These are phyloP conservation scores for Penicillium turbatum DNA, from an alignment of 495 filamentous ascomycete genomes.

Conservation along the genomic window DNA sequence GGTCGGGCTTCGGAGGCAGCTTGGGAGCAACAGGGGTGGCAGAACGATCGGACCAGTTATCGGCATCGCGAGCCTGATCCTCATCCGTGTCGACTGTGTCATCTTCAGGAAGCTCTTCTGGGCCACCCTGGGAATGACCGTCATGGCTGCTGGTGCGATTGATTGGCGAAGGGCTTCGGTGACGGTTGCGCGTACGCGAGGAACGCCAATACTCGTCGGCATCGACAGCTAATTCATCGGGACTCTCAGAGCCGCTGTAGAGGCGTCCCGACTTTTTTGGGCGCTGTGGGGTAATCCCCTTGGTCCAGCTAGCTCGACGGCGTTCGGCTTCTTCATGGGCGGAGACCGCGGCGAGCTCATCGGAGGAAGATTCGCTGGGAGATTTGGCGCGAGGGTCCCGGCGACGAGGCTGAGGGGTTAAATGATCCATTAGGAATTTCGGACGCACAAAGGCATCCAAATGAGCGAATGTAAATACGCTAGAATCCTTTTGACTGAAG, in stretches of 20 bases:
- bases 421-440: constrained; percentile 26
- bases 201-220: constrained; percentile 40
- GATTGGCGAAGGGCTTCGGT: constrained; percentile 24
- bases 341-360: constrained; percentile 47
- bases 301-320: constrained; percentile 40
- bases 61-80: constrained; percentile 2
- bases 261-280: constrained; percentile 29
- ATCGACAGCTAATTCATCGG: constrained; percentile 44
- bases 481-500: background rate
- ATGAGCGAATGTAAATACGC: constrained; percentile 10
- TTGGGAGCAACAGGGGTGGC: constrained; percentile 34
- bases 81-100: constrained; percentile 10
- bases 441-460: constrained; percentile 4
- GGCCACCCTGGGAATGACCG: constrained; percentile 18
- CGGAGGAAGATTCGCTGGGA: constrained; percentile 47
- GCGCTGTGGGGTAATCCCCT: constrained; percentile 37
- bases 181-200: constrained; percentile 25
- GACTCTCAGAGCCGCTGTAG: constrained; percentile 38
- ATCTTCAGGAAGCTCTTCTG: constrained; percentile 16
- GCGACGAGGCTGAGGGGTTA: constrained; percentile 51
- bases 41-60: constrained; percentile 29
- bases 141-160: constrained; percentile 12
- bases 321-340: constrained; percentile 41
- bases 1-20: constrained; percentile 41
- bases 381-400: constrained; percentile 36